A percentile compares a stretch with the other conserved stretches of the same genome.
Conservation (phyloP, 129 eudicot species). For the Lactuca saligna region DNA sequence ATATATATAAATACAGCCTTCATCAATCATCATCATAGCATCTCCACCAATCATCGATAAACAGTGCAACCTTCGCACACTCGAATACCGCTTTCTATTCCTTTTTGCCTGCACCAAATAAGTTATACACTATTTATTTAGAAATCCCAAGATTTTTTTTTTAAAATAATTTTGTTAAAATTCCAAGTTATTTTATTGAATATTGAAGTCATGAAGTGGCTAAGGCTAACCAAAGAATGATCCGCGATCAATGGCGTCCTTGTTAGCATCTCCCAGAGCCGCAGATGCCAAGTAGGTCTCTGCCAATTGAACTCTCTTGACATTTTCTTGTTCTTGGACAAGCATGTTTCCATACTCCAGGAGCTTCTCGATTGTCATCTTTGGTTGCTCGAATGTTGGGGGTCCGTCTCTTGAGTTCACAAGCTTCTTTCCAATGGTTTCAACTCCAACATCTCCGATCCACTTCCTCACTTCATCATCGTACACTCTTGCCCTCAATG, state of each 20-base stretch:
- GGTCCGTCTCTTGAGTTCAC: conserved; percentile 97
- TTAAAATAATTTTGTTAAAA: not conserved
- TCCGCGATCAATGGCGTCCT: conserved; percentile 69
- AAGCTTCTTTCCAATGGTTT: conserved; percentile 69
- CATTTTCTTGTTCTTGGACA: conserved; percentile 92
- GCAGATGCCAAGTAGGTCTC: conserved; percentile 79
- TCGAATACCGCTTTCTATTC: conserved; percentile 45
- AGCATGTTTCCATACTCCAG: conserved; percentile 91
- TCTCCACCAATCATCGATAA: conserved; percentile 28
- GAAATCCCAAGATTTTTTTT: not conserved
- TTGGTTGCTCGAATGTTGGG: conserved; percentile 80
- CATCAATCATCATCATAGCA: conserved; percentile 54
- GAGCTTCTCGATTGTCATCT: conserved; percentile 83
- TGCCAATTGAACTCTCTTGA: conserved; percentile 97
- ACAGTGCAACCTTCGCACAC: conserved; percentile 56
- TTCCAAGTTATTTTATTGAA: not conserved
- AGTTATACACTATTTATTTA: not conserved
- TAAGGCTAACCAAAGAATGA: conserved; percentile 65
- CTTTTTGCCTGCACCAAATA: conserved; percentile 41
- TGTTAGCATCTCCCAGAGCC: conserved; percentile 96
- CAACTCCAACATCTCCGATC: conserved; percentile 60
- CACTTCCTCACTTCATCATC: conserved; percentile 96
- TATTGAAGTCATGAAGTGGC: conserved; percentile 7
- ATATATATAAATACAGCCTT: conserved; percentile 49
- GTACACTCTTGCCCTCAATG: conserved; percentile 96